Evolutionary conservation across 2,329 filamentous ascomycete species (phyloP).

Genomic region (Lasiodiplodia gonubiensis): DNA sequence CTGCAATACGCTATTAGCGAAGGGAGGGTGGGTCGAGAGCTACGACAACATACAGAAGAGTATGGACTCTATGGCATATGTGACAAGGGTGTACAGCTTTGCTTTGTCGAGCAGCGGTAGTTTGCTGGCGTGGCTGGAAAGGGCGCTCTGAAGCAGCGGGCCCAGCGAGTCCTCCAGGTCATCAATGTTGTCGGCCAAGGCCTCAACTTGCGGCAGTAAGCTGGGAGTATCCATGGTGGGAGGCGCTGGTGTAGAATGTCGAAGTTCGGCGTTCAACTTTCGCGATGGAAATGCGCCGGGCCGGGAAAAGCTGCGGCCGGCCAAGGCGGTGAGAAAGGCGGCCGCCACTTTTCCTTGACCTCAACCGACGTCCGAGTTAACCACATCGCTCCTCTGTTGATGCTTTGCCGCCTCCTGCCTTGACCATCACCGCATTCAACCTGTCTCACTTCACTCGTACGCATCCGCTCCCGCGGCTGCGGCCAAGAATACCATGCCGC

Average conservation of each 20-base stretch:
- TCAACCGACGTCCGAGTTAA: not conserved
- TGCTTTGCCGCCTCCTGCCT: not conserved
- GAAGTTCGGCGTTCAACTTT: not conserved
- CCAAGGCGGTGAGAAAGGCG: conserved; percentile 5
- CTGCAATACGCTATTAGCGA: conserved; percentile 55
- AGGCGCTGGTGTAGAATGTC: conserved; percentile 15
- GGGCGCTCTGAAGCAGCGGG: conserved; percentile 69
- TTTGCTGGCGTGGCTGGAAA: conserved; percentile 74
- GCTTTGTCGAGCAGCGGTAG: conserved; percentile 93
- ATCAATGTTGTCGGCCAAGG: conserved; percentile 79
- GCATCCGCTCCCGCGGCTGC: conserved; percentile 51
- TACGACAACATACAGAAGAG: conserved; percentile 66
- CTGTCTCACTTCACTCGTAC: conserved; percentile 51
- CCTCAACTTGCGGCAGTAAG: conserved; percentile 71
- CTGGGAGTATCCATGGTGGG: conserved; percentile 60
- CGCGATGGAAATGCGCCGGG: conserved; percentile 3
- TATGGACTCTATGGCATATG: conserved; percentile 89
- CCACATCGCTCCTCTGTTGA: not conserved
- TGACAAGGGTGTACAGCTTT: conserved; percentile 86
- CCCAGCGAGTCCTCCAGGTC: conserved; percentile 74
- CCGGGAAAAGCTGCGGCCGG: conserved; percentile 4
- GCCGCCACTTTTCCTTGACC: not conserved
- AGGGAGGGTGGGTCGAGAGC: no score
- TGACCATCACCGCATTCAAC: conserved; percentile 38
- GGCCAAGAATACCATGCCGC: conserved; percentile 52